These are phyloP conservation scores for Chlamydomonas sphaeroides DNA, from an alignment of 139 green algal species.

Conservation along the genomic window DNA sequence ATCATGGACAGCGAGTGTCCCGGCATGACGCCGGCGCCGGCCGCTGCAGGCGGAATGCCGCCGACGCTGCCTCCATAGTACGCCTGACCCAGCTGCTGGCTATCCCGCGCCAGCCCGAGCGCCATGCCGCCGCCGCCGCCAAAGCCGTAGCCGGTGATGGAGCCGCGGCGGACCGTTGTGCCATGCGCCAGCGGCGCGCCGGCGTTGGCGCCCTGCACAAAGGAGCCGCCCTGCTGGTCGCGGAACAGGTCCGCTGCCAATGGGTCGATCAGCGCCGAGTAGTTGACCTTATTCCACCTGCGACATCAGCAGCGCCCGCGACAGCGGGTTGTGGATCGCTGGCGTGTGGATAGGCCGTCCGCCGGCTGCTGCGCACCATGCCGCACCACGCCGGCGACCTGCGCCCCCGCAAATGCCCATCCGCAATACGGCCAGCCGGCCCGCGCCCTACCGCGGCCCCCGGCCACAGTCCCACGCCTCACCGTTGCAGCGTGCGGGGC, in stretches of 20 bases:
- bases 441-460: too few species aligned
- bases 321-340: not conserved
- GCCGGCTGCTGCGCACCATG: too few species aligned
- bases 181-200: conserved; percentile 7
- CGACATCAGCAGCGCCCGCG: not conserved
- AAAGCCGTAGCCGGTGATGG: conserved; percentile 11
- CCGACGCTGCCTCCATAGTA: conserved; percentile 3
- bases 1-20: not conserved
- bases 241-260: conserved; percentile 15
- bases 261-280: conserved; percentile 21
- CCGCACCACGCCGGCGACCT: too few species aligned
- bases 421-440: too few species aligned
- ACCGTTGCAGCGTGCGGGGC: conserved; percentile 55
- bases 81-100: conserved; percentile 1
- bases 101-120: conserved; percentile 5
- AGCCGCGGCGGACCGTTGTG: conserved; percentile 7
- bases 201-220: conserved; percentile 1
- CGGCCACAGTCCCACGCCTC: too few species aligned
- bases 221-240: conserved; percentile 37
- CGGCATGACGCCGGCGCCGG: not conserved
- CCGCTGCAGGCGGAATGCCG: not conserved
- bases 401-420: too few species aligned
- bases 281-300: conserved; percentile 44
- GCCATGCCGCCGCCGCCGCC: not conserved
- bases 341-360: not conserved